Percentiles rank a stretch among this genome's conserved stretches.
Evolutionary conservation across 75 land plant species (phyloP).

Genomic region (Adiantum capillusveneris): DNA sequence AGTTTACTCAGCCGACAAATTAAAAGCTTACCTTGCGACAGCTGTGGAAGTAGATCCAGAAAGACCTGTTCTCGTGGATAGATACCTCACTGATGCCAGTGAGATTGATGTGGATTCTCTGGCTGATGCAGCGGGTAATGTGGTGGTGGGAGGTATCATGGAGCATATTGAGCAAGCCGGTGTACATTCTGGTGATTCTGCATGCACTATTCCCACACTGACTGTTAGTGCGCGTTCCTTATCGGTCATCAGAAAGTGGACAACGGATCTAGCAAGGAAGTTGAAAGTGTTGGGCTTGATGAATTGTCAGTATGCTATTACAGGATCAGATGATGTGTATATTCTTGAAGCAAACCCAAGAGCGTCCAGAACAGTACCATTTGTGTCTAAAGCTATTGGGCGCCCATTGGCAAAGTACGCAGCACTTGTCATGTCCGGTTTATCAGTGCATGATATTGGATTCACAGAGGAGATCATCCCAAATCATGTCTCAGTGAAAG

Average conservation of each 20-base stretch:
- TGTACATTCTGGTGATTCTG: conserved; percentile 98
- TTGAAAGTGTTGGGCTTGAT: conserved; percentile 81
- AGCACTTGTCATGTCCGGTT: conserved; percentile 92
- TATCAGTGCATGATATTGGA: conserved; percentile 53
- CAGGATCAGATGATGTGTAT: conserved; percentile 64
- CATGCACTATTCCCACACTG: conserved; percentile 84
- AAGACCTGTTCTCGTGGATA: conserved; percentile 87
- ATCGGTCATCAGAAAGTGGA: conserved; percentile 68
- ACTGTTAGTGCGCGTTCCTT: conserved; percentile 55
- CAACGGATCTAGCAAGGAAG: conserved; percentile 67
- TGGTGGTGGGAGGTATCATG: conserved; percentile 99
- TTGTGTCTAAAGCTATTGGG: conserved; percentile 97
- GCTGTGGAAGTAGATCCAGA: conserved; percentile 98
- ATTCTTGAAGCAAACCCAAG: conserved; percentile 97
- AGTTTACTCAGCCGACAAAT: conserved; percentile 85
- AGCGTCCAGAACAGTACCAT: conserved; percentile 97
- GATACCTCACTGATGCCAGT: conserved; percentile 79
- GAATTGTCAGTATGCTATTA: conserved; percentile 99
- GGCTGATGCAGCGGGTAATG: conserved; percentile 74
- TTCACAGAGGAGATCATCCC: conserved; percentile 85
- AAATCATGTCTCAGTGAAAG: conserved; percentile 85
- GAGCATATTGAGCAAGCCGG: conserved; percentile 99
- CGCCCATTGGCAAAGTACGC: conserved; percentile 98
- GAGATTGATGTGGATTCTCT: conserved; percentile 97
- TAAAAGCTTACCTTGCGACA: conserved; percentile 75